Conservation (phyloP, 148 eudicot genomes). For the Vaccinium myrtillus region DNA sequence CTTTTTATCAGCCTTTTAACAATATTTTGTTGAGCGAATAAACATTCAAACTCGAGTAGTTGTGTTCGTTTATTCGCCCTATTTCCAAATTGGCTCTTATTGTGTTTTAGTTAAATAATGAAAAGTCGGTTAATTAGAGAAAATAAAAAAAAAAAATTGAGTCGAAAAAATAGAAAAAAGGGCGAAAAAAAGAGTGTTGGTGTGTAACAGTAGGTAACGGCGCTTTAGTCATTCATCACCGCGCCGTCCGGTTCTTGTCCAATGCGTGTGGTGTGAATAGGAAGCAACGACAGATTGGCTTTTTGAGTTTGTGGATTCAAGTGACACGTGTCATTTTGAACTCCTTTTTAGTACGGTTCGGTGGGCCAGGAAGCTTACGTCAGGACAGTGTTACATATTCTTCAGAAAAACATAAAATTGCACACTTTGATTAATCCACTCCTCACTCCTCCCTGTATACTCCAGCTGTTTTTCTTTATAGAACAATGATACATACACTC, state of each 20-base stretch:
- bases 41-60: too few relatives aligned
- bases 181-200: background rate
- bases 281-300: slow-evolving; percentile 17
- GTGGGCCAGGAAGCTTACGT: slow-evolving; percentile 14
- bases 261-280: slow-evolving; percentile 17
- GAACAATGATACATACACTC: too few relatives aligned
- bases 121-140: background rate
- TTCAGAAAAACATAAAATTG: too few relatives aligned
- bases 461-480: too few relatives aligned
- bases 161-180: background rate
- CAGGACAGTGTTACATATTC: slow-evolving; percentile 5
- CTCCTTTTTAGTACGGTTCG: slow-evolving; percentile 11
- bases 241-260: slow-evolving; percentile 32
- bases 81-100: too few relatives aligned
- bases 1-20: too few relatives aligned
- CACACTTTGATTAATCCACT: too few relatives aligned
- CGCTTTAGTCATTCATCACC: slow-evolving; percentile 10
- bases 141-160: background rate
- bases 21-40: too few relatives aligned
- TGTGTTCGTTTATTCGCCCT: too few relatives aligned
- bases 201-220: slow-evolving; percentile 26
- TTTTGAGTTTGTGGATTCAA: background rate
- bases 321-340: slow-evolving; percentile 23
- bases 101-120: too few relatives aligned
- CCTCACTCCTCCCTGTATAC: too few relatives aligned